Evolutionary conservation across 306 rosid species (phyloP).

Genomic region (Canavalia ensiformis): DNA sequence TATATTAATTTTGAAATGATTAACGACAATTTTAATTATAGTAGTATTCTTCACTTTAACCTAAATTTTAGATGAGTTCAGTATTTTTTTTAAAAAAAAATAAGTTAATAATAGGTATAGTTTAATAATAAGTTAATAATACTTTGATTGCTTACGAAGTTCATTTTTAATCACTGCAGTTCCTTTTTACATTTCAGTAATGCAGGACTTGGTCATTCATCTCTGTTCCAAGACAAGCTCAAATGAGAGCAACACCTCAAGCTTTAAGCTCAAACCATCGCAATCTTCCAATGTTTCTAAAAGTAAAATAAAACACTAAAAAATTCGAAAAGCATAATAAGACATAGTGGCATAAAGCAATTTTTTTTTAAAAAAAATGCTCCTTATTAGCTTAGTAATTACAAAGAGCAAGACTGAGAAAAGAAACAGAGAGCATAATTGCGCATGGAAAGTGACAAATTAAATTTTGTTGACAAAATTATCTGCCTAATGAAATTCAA

Average conservation of each 20-base stretch:
- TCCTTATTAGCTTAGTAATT: conserved; percentile 22
- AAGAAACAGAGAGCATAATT: conserved; percentile 23
- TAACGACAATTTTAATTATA: no score
- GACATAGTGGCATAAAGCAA: not conserved
- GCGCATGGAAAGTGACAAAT: conserved; percentile 26
- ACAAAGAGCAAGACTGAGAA: conserved; percentile 25
- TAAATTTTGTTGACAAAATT: conserved; percentile 56
- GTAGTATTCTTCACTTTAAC: no score
- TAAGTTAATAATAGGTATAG: no score
- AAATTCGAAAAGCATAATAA: not conserved
- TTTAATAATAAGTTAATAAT: not conserved
- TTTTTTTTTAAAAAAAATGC: not conserved
- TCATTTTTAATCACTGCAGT: not conserved
- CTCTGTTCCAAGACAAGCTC: not conserved
- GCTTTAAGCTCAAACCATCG: not conserved
- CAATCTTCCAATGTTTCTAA: not conserved
- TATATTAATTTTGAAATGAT: no score
- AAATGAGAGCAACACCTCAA: not conserved
- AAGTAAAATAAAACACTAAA: not conserved
- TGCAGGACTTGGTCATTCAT: not conserved
- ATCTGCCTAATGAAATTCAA: conserved; percentile 47
- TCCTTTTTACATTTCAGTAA: not conserved
- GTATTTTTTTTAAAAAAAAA: no score
- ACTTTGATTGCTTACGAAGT: not conserved
- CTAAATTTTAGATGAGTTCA: no score